Base-by-base conservation (phyloP, 345 rosid species). In the Eucalyptus globulus region DNA sequence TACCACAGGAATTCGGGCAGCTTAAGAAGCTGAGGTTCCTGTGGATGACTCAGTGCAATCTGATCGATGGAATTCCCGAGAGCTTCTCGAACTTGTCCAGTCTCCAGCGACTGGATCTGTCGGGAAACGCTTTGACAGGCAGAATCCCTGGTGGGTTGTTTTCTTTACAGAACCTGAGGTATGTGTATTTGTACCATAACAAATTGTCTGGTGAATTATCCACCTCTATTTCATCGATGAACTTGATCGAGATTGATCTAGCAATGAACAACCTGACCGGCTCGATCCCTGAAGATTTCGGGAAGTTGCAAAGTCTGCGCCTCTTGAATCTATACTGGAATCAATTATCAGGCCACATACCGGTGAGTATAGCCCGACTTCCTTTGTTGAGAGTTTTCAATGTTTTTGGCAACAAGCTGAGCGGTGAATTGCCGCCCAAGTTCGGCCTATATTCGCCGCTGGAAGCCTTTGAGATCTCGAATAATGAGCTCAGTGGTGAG, bases 361-460 rank as follows among this genome's bases (percentile, higher is more conserved):
- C 99, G 1, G 4, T 92, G 43, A 91, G 90, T 72, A 91, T 97
- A 53, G 96, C 95, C 22, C 94, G 86, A 83, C 88, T 97, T 90
- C 95, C 96, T 49, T 44, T 26, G 14, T 86, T 97, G 88, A 91
- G 3, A 83, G 44, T 1, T 56, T 81, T 97, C 43, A n/a, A 47
- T 14, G 87, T 97, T 89, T 97, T 94, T 69, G 24, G 51, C 80
- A 97, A 97, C 91, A 93, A 90, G 40, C 91, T 97, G 90, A 93
- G 92, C 87, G 99, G 99, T 27, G 91, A 87, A 17, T 67, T 97
- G 93, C 98, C 99, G 26, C 92, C 96, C 1, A 95, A 96, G 50
- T 19, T 97, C 7, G 99, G 99, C 54, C 89, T 92, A 31, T 60
- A 95, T 88, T 96, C 98, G 10, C 89, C n/a, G 51, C 95, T 97